Evolutionary conservation across 2,329 filamentous ascomycete species (phyloP), one percentile per base, ranked within the genome.

Genomic region (Xylariales sp.): DNA sequence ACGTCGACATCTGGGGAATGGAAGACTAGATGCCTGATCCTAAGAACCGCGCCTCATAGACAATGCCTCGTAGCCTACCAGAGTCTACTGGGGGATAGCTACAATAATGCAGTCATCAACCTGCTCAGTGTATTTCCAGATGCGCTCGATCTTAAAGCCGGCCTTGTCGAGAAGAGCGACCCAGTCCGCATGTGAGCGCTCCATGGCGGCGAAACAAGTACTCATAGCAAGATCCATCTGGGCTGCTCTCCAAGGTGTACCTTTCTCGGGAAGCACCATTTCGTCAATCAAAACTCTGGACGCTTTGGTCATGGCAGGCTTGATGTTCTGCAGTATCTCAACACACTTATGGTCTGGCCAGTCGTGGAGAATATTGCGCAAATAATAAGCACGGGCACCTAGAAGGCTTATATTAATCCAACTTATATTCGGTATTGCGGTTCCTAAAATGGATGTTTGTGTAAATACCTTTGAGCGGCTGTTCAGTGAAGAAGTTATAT

Each of bases 361-460:
- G 30, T 72, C 54, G 14, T 73, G 69, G 0, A 74, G 57, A 18
- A 75, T 56, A 23, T 68, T 71, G 3, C 73, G 67, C 3, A 75
- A 9, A 36, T 75, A 75, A 16, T 74, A 74, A 3, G 64, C 65
- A 0, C 67, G 63, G 1, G 72, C 73, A 54, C 72, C 68, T 75
- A 3, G 18, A 7, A 36, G 1, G 34, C 34, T 7, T 36, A 36
- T 6, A 3, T 36, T 36, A 36, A 9, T 36, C 9, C 34, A 9
- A 36, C 34, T 6, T 36, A 6, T 7, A 3, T 36, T 36, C 34
- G 34, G 34, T 36, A 9, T 46, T 14, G n/a, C 18, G 9, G 34
- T 48, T 14, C 23, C 18, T 14, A 23, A 4, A 3, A 30, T 23
- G 30, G 3, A 28, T 34, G 23, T n/a, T 18, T 48, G 2, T 28